Percentiles rank a stretch among this genome's conserved stretches.
Evolutionary conservation across 331 rosid genomes (phyloP).

Genomic region (Acacia pycnantha): DNA sequence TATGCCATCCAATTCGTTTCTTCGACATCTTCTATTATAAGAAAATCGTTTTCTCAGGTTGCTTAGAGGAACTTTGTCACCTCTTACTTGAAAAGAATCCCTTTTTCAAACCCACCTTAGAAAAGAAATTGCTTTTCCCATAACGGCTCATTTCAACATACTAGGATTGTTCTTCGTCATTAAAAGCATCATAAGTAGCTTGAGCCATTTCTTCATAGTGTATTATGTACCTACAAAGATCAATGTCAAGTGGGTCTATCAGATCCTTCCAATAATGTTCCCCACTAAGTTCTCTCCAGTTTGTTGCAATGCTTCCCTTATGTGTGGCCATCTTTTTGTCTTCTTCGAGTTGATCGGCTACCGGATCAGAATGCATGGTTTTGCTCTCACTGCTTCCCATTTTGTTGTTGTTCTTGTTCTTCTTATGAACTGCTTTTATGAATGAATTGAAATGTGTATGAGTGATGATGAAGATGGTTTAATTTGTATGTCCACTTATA

Average conservation of each 20-base stretch:
- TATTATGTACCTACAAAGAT: not conserved
- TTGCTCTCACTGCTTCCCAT: too few species aligned
- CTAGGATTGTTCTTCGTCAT: not conserved
- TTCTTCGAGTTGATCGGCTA: not conserved
- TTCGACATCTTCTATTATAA: not conserved
- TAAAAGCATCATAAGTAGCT: not conserved
- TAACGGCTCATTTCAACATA: not conserved
- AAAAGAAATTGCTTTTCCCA: not conserved
- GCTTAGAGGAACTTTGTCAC: not conserved
- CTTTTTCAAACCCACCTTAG: not conserved
- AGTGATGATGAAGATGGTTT: too few species aligned
- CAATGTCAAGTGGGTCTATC: not conserved
- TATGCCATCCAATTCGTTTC: conserved; percentile 38
- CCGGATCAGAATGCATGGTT: not conserved
- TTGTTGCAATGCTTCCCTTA: not conserved
- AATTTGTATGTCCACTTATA: too few species aligned
- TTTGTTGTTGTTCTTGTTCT: too few species aligned
- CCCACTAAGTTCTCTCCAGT: not conserved
- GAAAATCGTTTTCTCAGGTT: not conserved
- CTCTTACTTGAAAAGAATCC: not conserved
- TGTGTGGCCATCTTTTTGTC: not conserved
- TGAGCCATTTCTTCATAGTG: not conserved
- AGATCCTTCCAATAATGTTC: not conserved
- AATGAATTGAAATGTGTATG: too few species aligned
- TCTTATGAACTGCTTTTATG: too few species aligned